Base-by-base conservation (phyloP, 2,329 filamentous ascomycete species). In the Cadophora gregata region DNA sequence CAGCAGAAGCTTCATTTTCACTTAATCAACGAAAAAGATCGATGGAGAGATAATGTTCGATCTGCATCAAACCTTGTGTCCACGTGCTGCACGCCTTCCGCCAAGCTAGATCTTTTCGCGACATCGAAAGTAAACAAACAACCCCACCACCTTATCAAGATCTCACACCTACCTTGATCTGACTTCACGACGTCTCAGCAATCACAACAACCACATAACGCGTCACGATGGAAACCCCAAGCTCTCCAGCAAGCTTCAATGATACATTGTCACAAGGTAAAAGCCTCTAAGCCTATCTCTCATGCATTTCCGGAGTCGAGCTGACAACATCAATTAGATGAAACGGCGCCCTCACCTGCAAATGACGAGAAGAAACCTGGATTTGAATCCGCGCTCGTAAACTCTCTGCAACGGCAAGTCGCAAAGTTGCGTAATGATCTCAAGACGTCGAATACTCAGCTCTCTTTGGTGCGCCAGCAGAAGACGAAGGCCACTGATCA, bases 391-490 rank as follows among this genome's bases (percentile, higher is more conserved):
- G 29, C 8, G 21, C 29, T 61, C 14, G 21, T 36, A 9, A 19
- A 38, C 10, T 12, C 31, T 6, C 29, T 61, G 3, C 42, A 61
- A 7, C 12, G 45, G 9, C 59, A 61, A 21, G n/a, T 50, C 27
- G 24, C 25, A 9, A 61, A 61, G 59, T 10, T 61, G 10, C 38
- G 21, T 5, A 31, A 47, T 16, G 59, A 61, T 50, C 19, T 61
- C 3, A 61, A 51, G 59, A 50, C 59, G 6, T 21, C 59, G 3
- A 61, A 61, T 38, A 61, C 42, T 6, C 59, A 61, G 45, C 59
- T 61, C 31, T 61, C 59, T 29, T 27, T 33, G 1, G 29, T 61
- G 2, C 59, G 59, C 16, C 42, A 50, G 12, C 59, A 61, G 29
- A 61, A 61, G 45, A 61, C 59, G 3, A 50, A 31, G 12, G 59